Percentiles rank a stretch among this genome's conserved stretches.
Conservation (phyloP, 345 rosid species). For the Murraya koenigii region DNA sequence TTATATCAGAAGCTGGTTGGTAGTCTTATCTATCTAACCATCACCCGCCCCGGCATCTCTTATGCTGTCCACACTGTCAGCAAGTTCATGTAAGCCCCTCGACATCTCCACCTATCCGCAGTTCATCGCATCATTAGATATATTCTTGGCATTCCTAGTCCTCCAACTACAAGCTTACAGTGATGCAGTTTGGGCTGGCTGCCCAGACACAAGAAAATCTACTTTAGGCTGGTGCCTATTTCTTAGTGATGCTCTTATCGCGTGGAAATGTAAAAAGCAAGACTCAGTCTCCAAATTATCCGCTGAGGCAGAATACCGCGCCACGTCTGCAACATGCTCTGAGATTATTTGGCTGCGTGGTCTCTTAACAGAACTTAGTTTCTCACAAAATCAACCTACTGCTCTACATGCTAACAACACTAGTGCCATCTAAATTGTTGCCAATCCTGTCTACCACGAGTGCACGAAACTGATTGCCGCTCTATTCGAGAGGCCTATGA, state of each 20-base stretch:
- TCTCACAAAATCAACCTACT: background rate
- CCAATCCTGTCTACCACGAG: slow-evolving; percentile 6
- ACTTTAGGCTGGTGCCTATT: background rate
- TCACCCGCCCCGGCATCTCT: background rate
- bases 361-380: background rate
- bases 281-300: background rate
- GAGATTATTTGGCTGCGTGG: background rate
- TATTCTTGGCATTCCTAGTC: background rate
- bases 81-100: background rate
- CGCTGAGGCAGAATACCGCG: background rate
- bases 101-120: background rate
- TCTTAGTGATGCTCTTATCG: background rate
- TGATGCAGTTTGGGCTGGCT: background rate
- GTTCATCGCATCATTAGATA: background rate
- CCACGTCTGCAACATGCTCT: background rate
- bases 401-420: background rate
- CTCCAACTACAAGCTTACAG: background rate
- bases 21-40: background rate
- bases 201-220: background rate
- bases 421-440: background rate
- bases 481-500: background rate
- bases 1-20: background rate
- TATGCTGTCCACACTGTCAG: background rate
- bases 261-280: background rate
- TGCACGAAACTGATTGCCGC: background rate